Percentiles rank a stretch among this genome's conserved stretches.
These are phyloP conservation scores for Ottelia alismoides DNA, from an alignment of 106 monocot species.

Conservation along the genomic window DNA sequence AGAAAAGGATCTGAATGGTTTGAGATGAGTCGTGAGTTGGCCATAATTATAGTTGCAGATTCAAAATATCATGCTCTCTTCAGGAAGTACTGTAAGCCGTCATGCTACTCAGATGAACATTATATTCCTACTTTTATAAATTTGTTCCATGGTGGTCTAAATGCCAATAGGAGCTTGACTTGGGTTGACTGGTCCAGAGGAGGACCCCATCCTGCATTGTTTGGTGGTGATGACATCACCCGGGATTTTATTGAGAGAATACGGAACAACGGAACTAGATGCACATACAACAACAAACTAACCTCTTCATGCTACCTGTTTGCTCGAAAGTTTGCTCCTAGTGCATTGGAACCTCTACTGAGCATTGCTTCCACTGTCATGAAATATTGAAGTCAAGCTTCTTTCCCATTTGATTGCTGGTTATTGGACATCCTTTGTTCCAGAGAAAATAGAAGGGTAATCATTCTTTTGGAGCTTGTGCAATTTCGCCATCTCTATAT, in stretches of 20 bases:
- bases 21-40: conserved; percentile 15
- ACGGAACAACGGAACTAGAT: conserved; percentile 17
- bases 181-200: conserved; percentile 13
- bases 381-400: conserved; percentile 13
- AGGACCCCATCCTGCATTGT: conserved; percentile 9
- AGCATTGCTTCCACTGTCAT: conserved; percentile 7
- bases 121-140: conserved; percentile 17
- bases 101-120: conserved; percentile 20
- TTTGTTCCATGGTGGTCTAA: conserved; percentile 13
- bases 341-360: conserved; percentile 13
- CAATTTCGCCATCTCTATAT: too few relatives aligned
- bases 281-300: conserved; percentile 8
- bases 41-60: conserved; percentile 13
- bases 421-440: too few relatives aligned
- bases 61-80: conserved; percentile 8
- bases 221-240: conserved; percentile 5
- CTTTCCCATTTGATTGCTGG: too few relatives aligned
- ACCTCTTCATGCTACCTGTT: conserved; percentile 19
- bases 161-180: conserved; percentile 12
- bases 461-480: too few relatives aligned
- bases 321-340: conserved; percentile 19
- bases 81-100: conserved; percentile 11
- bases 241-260: conserved; percentile 7
- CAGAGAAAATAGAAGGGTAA: too few relatives aligned
- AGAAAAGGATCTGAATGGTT: conserved; percentile 24